phyloP scores from a whole-genome alignment of 1,139 yeast genomes.

The Nakaseomyces bracarensis region DNA sequence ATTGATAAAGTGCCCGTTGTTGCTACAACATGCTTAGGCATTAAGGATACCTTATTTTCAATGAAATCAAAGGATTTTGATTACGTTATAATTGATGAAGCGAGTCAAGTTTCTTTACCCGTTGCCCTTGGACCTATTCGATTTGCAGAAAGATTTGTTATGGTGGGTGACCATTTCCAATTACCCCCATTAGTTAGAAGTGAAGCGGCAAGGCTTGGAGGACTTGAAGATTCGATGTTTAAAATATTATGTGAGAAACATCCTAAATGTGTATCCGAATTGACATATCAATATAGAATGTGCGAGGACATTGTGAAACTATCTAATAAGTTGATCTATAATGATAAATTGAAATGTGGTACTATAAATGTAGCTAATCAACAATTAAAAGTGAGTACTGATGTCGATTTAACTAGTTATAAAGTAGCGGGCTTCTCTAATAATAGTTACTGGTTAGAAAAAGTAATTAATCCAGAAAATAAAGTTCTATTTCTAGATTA shows the following conservation, averaged over 20 bases:
- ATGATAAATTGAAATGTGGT: constrained; percentile 72
- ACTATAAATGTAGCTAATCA: constrained; percentile 52
- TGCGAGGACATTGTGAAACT: constrained; percentile 78
- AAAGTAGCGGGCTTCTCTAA: constrained; percentile 10
- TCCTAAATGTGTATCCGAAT: constrained; percentile 64
- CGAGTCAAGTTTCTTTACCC: constrained; percentile 91
- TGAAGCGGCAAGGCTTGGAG: constrained; percentile 47
- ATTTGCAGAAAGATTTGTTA: constrained; percentile 65
- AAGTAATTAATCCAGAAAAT: constrained; percentile 40
- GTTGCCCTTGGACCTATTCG: constrained; percentile 81
- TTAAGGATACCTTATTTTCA: constrained; percentile 50
- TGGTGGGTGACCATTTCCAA: constrained; percentile 94
- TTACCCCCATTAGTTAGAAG: constrained; percentile 76
- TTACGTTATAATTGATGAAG: constrained; percentile 92
- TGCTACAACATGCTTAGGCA: constrained; percentile 82
- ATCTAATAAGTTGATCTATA: constrained; percentile 71
- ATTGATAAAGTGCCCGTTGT: constrained; percentile 62
- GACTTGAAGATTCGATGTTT: constrained; percentile 74
- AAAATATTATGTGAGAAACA: constrained; percentile 59
- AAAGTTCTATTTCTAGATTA: constrained; percentile 74
- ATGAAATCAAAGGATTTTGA: constrained; percentile 54
- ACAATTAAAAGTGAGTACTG: constrained; percentile 29
- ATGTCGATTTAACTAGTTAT: constrained; percentile 13
- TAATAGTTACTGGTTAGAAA: constrained; percentile 36
- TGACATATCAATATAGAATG: constrained; percentile 88